Conservation (phyloP, 495 filamentous ascomycete genomes). For the Tuber umbilicatum region DNA sequence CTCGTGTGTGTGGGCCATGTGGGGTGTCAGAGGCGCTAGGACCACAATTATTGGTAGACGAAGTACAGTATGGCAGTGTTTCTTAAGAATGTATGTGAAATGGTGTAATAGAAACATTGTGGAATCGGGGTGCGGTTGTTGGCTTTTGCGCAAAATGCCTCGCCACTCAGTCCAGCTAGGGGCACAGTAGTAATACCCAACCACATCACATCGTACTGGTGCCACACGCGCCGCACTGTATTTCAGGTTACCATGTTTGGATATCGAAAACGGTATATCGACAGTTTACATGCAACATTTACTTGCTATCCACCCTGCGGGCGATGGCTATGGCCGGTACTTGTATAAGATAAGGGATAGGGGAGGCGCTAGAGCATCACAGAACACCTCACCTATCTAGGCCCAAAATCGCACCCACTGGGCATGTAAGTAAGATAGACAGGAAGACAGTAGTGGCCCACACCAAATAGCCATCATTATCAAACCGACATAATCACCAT, state of each 20-base stretch:
- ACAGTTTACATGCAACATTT: background rate
- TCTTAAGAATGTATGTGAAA: background rate
- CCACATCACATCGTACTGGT: background rate
- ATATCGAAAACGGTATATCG: background rate
- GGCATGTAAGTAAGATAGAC: background rate
- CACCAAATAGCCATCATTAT: background rate
- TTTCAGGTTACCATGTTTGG: background rate
- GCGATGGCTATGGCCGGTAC: background rate
- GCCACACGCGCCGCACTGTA: background rate
- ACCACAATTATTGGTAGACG: background rate
- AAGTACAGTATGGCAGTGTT: background rate
- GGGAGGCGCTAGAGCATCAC: background rate
- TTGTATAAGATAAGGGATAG: background rate
- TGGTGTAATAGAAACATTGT: background rate
- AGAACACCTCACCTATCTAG: background rate
- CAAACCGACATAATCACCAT: background rate
- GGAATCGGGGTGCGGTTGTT: background rate
- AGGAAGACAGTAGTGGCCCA: background rate
- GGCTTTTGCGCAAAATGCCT: background rate
- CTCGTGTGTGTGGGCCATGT: background rate
- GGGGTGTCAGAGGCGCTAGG: background rate
- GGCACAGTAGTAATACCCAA: background rate
- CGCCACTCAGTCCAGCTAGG: background rate
- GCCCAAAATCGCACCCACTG: background rate
- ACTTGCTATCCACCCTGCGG: background rate